These are phyloP conservation scores for Xylariaceae sp. DNA, from an alignment of 2,329 filamentous ascomycete species.

Conservation along the genomic window DNA sequence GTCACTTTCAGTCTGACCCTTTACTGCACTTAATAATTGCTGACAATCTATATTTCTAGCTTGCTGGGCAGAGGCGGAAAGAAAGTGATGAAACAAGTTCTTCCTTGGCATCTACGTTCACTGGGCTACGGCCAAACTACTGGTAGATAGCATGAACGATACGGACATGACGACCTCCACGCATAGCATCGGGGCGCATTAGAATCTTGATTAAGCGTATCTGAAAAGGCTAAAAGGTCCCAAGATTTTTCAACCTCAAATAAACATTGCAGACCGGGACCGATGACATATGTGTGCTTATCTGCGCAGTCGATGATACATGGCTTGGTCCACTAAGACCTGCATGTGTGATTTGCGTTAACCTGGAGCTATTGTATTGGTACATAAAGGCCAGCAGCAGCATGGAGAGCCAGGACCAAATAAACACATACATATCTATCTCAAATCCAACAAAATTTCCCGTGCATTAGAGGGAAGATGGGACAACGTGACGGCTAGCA, in stretches of 20 bases:
- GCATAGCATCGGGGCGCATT: constrained; percentile 17
- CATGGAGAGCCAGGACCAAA: no score
- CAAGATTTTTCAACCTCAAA: constrained; percentile 9
- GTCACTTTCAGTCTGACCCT: constrained; percentile 23
- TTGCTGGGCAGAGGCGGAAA: constrained; percentile 69
- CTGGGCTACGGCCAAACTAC: constrained; percentile 58
- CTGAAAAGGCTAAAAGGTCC: constrained; percentile 2
- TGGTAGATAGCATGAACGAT: constrained; percentile 42
- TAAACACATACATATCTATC: no score
- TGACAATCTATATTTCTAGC: constrained; percentile 37
- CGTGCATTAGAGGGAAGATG: no score
- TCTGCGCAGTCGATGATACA: no score
- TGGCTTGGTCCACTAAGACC: no score
- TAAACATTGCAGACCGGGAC: no score
- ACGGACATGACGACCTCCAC: constrained; percentile 8
- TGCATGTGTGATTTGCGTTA: no score
- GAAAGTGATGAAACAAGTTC: constrained; percentile 55
- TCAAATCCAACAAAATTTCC: no score
- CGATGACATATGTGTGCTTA: no score
- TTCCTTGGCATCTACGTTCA: constrained; percentile 53
- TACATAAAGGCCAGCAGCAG: no score
- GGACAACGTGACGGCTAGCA: no score
- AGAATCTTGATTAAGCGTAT: constrained; percentile 14
- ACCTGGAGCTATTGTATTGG: no score
- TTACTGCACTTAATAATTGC: not conserved